phyloP scores from a whole-genome alignment of 768 basidiomycete species.

The Termitomyces sp. region DNA sequence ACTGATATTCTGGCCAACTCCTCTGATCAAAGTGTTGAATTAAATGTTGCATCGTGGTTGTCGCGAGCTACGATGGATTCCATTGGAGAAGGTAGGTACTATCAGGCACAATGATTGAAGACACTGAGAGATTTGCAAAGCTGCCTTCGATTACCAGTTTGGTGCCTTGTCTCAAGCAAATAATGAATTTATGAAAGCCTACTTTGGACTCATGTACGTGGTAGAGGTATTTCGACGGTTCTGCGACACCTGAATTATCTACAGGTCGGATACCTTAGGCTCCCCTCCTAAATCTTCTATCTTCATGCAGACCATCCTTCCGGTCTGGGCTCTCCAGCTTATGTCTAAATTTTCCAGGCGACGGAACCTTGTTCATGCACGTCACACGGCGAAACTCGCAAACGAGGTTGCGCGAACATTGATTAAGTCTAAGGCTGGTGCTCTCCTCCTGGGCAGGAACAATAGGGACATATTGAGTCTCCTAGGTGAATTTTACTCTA shows the following conservation, averaged over 20 bases:
- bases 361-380: conserved; percentile 39
- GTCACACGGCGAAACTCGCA: conserved; percentile 37
- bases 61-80: conserved; percentile 46
- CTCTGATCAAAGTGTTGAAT: conserved; percentile 29
- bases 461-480: conserved; percentile 52
- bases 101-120: background rate
- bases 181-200: conserved; percentile 50
- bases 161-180: conserved; percentile 43
- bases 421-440: conserved; percentile 42
- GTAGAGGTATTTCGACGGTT: conserved; percentile 1
- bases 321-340: conserved; percentile 37
- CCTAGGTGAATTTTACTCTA: conserved; percentile 34
- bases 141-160: conserved; percentile 53
- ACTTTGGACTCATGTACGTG: conserved; percentile 42
- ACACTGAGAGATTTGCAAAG: conserved; percentile 15
- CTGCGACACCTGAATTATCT: background rate
- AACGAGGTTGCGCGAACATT: conserved; percentile 41
- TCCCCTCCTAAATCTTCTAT: conserved; percentile 40
- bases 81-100: conserved; percentile 38
- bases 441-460: conserved; percentile 40
- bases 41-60: conserved; percentile 48
- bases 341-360: conserved; percentile 42
- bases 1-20: conserved; percentile 42
- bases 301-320: conserved; percentile 44
- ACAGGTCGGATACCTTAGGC: conserved; percentile 44